Evolutionary conservation across 495 filamentous ascomycete species (phyloP).

Genomic region (Ascobolus immersus): DNA sequence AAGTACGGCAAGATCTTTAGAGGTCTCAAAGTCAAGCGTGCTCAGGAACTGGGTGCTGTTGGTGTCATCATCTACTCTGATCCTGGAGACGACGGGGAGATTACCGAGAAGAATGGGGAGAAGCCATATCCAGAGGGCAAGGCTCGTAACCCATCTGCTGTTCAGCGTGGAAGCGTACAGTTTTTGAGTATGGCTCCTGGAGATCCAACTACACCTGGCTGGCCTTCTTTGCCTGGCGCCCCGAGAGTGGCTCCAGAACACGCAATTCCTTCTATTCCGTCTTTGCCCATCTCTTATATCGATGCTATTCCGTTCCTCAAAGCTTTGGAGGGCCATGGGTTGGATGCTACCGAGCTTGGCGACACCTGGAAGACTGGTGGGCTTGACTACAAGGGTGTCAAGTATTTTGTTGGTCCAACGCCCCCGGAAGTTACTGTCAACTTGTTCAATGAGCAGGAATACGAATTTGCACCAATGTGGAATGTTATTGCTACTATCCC

Average conservation of each 20-base stretch:
- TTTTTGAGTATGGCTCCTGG: slow-evolving; percentile 46
- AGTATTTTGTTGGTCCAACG: slow-evolving; percentile 80
- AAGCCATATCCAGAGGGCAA: slow-evolving; percentile 64
- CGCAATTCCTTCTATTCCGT: slow-evolving; percentile 63
- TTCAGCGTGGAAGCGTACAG: slow-evolving; percentile 75
- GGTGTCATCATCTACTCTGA: slow-evolving; percentile 69
- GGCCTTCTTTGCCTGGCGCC: slow-evolving; percentile 71
- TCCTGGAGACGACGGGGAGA: slow-evolving; percentile 64
- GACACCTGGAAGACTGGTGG: slow-evolving; percentile 40
- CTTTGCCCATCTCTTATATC: slow-evolving; percentile 67
- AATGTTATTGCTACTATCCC: slow-evolving; percentile 89
- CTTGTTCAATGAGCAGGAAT: slow-evolving; percentile 68
- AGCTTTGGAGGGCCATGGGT: slow-evolving; percentile 70
- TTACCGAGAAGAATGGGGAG: slow-evolving; percentile 59
- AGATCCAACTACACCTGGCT: slow-evolving; percentile 71
- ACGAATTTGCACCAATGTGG: slow-evolving; percentile 74
- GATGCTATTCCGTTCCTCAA: slow-evolving; percentile 69
- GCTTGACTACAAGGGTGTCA: slow-evolving; percentile 53
- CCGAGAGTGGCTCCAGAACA: slow-evolving; percentile 45
- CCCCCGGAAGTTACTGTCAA: slow-evolving; percentile 52
- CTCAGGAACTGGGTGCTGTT: slow-evolving; percentile 76
- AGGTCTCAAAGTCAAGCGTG: slow-evolving; percentile 76
- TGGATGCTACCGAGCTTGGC: slow-evolving; percentile 51
- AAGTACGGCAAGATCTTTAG: slow-evolving; percentile 76
- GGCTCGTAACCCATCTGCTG: slow-evolving; percentile 62